Evolutionary conservation across 2,329 filamentous ascomycete genomes (phyloP).

Genomic region (Fonsecaea monophora): DNA sequence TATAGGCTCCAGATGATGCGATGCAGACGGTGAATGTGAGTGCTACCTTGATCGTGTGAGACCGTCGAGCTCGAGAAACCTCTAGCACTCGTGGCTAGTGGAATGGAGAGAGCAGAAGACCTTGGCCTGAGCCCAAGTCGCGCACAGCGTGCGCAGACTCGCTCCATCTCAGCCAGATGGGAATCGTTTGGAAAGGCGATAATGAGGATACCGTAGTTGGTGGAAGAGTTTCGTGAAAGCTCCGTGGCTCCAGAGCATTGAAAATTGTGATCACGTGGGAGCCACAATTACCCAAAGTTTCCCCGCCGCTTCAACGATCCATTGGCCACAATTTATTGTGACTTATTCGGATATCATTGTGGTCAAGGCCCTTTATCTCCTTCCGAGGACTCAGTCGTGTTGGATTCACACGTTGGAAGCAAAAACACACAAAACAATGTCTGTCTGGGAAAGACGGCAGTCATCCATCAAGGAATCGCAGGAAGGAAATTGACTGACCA

Average conservation of each 20-base stretch:
- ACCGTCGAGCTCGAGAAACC: constrained; percentile 24
- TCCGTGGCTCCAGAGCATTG: constrained; percentile 5
- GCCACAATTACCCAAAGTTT: neutral
- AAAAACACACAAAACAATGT: neutral
- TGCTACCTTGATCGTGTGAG: constrained; percentile 24
- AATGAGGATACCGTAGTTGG: neutral
- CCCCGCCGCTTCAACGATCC: neutral
- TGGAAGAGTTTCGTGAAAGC: neutral
- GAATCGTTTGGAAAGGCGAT: neutral
- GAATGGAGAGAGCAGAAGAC: constrained; percentile 1
- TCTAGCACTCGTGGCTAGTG: constrained; percentile 6
- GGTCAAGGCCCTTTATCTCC: neutral
- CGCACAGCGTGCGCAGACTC: constrained; percentile 28
- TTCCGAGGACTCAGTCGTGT: neutral
- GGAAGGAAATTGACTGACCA: constrained; percentile 4
- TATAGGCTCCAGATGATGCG: neutral
- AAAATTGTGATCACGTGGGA: constrained; percentile 16
- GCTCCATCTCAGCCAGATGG: constrained; percentile 21
- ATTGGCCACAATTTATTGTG: no score
- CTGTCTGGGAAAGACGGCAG: neutral
- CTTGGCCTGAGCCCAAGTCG: constrained; percentile 23
- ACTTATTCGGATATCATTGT: neutral
- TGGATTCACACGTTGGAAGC: neutral
- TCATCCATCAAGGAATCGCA: neutral
- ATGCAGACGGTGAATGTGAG: neutral